phyloP scores from a whole-genome alignment of 345 rosid species.

The Corchorus capsularis region DNA sequence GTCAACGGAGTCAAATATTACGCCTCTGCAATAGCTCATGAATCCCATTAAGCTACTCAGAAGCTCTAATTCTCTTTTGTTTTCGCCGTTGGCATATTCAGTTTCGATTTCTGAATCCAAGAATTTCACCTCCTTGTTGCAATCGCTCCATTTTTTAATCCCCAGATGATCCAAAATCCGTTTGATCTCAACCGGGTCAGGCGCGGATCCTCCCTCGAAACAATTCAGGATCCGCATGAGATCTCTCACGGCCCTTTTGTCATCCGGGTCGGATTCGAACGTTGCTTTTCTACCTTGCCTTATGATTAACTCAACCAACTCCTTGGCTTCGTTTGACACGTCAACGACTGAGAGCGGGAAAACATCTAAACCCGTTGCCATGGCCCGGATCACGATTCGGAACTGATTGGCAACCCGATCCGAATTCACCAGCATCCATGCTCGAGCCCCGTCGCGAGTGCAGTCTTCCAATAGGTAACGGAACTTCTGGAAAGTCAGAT shows the following conservation, averaged over 20 bases:
- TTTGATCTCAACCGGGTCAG: constrained; percentile 34
- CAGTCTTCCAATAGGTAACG: constrained; percentile 61
- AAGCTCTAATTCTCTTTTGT: constrained; percentile 32
- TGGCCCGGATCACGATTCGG: constrained; percentile 44
- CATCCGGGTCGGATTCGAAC: constrained; percentile 46
- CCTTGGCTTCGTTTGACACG: constrained; percentile 53
- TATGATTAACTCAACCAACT: constrained; percentile 43
- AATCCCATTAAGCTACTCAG: constrained; percentile 60
- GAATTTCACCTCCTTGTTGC: constrained; percentile 55
- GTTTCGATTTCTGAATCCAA: constrained; percentile 49
- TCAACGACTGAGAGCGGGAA: constrained; percentile 47
- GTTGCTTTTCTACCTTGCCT: constrained; percentile 56
- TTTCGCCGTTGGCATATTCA: constrained; percentile 34
- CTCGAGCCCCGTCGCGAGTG: constrained; percentile 56
- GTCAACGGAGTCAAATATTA: constrained; percentile 47
- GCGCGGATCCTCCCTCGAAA: constrained; percentile 52
- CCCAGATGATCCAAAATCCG: constrained; percentile 54
- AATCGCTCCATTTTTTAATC: constrained; percentile 62
- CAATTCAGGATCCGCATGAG: constrained; percentile 43
- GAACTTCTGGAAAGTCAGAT: constrained; percentile 62
- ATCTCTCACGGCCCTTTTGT: constrained; percentile 36
- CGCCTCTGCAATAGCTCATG: constrained; percentile 61
- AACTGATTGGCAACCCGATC: constrained; percentile 56
- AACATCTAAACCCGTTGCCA: constrained; percentile 60
- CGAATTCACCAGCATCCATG: constrained; percentile 61